A percentile compares a stretch with the other conserved stretches of the same genome.
Evolutionary conservation across 169 alveolate species (phyloP).

Genomic region (Perkinsus olseni): DNA sequence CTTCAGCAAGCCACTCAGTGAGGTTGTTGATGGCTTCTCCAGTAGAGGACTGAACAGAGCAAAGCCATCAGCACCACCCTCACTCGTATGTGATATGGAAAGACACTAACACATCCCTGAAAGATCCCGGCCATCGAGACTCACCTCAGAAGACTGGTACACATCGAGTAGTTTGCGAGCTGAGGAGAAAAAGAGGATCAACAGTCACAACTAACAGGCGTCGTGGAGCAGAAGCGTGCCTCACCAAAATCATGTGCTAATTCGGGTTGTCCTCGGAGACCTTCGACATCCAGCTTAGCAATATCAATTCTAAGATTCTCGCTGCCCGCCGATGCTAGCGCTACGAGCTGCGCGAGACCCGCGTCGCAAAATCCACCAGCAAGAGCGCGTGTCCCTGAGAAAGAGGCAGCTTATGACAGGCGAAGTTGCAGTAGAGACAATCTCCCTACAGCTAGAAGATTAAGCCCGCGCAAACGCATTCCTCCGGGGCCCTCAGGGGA

Average conservation of each 20-base stretch:
- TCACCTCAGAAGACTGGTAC: neutral
- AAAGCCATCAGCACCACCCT: no score
- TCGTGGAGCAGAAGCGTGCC: neutral
- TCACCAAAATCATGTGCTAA: neutral
- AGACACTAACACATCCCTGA: no score
- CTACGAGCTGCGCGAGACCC: slow-evolving; percentile 4
- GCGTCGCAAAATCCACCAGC: slow-evolving; percentile 3
- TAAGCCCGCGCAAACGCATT: neutral
- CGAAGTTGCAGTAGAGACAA: neutral
- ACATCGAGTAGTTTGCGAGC: neutral
- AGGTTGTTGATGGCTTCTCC: neutral
- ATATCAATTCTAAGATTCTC: neutral
- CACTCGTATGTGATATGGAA: no score
- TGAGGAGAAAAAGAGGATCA: neutral
- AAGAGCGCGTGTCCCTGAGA: neutral
- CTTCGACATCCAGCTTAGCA: neutral
- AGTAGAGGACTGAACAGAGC: neutral
- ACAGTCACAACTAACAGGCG: neutral
- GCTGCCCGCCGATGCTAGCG: neutral
- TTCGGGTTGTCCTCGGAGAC: neutral
- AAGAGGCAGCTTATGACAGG: neutral
- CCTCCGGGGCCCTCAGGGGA: neutral
- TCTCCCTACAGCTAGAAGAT: neutral
- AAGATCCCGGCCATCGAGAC: neutral
- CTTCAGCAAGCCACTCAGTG: neutral